A percentile compares a stretch with the other conserved stretches of the same genome.
Conservation (phyloP, 495 filamentous ascomycete species). For the Saxophila tyrrhenica region DNA sequence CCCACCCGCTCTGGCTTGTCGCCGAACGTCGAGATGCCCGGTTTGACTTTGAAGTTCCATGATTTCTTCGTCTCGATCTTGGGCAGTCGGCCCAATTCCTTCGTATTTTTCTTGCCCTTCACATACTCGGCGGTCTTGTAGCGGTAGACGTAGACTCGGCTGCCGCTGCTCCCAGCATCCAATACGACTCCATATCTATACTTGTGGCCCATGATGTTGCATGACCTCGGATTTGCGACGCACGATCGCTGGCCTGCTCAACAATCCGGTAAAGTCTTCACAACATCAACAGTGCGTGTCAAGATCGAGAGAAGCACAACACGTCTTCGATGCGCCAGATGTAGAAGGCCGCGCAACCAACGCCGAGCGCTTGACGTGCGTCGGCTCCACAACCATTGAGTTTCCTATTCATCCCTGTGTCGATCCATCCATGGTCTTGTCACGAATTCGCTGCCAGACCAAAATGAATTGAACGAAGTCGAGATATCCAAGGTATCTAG, state of each 20-base stretch:
- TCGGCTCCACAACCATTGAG: neutral
- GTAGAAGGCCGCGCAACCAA: neutral
- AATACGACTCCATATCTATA: conserved; percentile 53
- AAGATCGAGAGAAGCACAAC: no score
- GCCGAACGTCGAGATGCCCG: conserved; percentile 85
- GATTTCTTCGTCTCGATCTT: conserved; percentile 68
- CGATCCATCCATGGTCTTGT: no score
- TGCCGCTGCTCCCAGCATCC: conserved; percentile 69
- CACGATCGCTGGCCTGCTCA: neutral
- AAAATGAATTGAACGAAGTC: no score
- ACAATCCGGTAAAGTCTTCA: no score
- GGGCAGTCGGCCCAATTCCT: conserved; percentile 60
- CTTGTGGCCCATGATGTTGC: conserved; percentile 3
- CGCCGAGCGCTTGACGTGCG: neutral
- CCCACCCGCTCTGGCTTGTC: conserved; percentile 66
- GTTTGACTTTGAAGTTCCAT: conserved; percentile 89
- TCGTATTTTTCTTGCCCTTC: conserved; percentile 44
- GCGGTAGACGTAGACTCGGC: conserved; percentile 82
- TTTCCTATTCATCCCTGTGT: no score
- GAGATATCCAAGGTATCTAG: no score
- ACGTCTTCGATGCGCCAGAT: neutral
- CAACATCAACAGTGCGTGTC: no score
- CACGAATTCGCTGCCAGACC: no score
- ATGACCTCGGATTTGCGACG: neutral
- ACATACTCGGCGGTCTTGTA: conserved; percentile 72